Evolutionary conservation across 2,329 filamentous ascomycete genomes (phyloP).

Genomic region (Emydomyces testavorans): DNA sequence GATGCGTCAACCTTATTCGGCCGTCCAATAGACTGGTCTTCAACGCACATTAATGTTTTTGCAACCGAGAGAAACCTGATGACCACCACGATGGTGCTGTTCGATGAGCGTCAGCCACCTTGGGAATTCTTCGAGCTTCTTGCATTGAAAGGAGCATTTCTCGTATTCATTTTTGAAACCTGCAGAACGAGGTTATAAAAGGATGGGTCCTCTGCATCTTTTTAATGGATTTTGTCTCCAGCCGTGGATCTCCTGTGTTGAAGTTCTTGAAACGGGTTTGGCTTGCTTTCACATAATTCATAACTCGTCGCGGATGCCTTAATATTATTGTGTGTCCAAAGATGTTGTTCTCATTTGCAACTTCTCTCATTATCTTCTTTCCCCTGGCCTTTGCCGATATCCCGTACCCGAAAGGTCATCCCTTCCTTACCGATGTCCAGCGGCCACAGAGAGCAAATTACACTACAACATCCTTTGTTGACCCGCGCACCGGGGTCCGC

Average conservation of each 20-base stretch:
- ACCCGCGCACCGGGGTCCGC: not conserved
- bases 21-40: not conserved
- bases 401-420: slow-evolving; percentile 8
- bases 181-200: not conserved
- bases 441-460: not conserved
- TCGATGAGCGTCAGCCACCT: not conserved
- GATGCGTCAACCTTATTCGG: slow-evolving; percentile 2
- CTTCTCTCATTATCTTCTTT: not conserved
- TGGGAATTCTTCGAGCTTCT: not conserved
- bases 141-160: not conserved
- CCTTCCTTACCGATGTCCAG: slow-evolving; percentile 5
- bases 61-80: slow-evolving; percentile 1
- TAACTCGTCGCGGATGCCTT: too few relatives aligned
- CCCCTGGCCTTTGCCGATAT: not conserved
- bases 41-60: slow-evolving; percentile 3
- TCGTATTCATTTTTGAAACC: not conserved
- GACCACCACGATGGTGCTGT: not conserved
- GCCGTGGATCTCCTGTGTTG: too few relatives aligned
- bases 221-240: not conserved
- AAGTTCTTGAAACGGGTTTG: too few relatives aligned
- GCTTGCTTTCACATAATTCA: too few relatives aligned
- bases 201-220: not conserved
- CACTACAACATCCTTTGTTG: slow-evolving; percentile 1
- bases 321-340: not conserved
- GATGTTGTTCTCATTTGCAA: not conserved